Percentiles rank a stretch among this genome's conserved stretches.
phyloP scores from a whole-genome alignment of 2,329 filamentous ascomycete species.

The Talaromyces pinophilus region DNA sequence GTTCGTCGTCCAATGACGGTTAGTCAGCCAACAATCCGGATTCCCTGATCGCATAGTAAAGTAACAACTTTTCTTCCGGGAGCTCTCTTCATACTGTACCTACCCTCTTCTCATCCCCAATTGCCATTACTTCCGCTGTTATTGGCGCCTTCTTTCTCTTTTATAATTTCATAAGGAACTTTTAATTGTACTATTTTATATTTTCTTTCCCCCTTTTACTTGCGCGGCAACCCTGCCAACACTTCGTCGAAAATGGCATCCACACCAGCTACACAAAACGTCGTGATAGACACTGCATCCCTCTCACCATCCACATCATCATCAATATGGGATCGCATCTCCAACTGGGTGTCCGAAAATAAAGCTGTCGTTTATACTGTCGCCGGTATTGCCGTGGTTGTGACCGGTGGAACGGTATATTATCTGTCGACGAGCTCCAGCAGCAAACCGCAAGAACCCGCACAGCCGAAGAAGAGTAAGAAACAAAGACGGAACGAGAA shows the following conservation, averaged over 20 bases:
- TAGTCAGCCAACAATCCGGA: conserved; percentile 14
- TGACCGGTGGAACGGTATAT: conserved; percentile 89
- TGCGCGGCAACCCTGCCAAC: not conserved
- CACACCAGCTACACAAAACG: conserved; percentile 18
- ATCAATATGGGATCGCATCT: conserved; percentile 84
- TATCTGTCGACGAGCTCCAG: conserved; percentile 65
- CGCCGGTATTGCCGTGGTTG: conserved; percentile 87
- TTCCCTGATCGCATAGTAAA: conserved; percentile 12
- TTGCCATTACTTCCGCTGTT: conserved; percentile 14
- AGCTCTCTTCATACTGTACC: not conserved
- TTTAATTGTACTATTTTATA: conserved; percentile 19
- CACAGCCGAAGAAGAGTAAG: conserved; percentile 70
- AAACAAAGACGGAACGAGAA: conserved; percentile 88
- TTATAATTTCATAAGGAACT: conserved; percentile 9
- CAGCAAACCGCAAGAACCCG: conserved; percentile 43
- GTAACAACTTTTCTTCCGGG: conserved; percentile 15
- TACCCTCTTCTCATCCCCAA: not conserved
- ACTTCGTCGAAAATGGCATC: conserved; percentile 15
- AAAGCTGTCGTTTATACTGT: conserved; percentile 95
- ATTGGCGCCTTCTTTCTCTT: conserved; percentile 13
- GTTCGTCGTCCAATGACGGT: not conserved
- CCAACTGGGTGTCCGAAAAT: conserved; percentile 91
- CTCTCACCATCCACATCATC: conserved; percentile 56
- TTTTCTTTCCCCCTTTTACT: not conserved
- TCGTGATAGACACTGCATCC: conserved; percentile 30